A percentile compares a stretch with the other conserved stretches of the same genome.
Conservation (phyloP, 768 basidiomycete species). For the Suillus subalutaceus region DNA sequence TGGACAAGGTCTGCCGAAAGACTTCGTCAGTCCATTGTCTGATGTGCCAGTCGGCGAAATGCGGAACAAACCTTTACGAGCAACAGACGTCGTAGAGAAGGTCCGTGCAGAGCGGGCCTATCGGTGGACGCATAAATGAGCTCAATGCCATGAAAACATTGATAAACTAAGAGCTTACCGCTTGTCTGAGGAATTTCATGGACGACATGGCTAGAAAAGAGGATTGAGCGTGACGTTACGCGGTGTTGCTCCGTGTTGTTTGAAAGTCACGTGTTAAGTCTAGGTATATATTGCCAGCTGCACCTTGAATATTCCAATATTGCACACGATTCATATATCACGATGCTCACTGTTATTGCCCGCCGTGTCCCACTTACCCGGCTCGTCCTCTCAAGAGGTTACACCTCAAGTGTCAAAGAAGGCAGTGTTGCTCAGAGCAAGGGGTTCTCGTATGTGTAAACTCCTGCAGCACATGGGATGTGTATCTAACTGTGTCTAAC, state of each 20-base stretch:
- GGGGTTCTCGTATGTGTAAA: conserved; percentile 57
- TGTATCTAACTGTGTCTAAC: conserved; percentile 24
- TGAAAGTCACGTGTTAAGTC: conserved; percentile 24
- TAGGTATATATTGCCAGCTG: neutral
- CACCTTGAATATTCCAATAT: neutral
- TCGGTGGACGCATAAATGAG: conserved; percentile 14
- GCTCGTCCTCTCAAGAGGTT: conserved; percentile 33
- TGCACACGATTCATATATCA: conserved; percentile 12
- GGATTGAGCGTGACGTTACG: conserved; percentile 52
- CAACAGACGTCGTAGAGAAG: conserved; percentile 61
- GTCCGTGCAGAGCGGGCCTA: conserved; percentile 60
- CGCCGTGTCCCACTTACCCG: conserved; percentile 47
- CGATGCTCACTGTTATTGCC: conserved; percentile 27
- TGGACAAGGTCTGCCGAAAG: conserved; percentile 76
- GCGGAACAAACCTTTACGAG: conserved; percentile 61
- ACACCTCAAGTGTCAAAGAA: conserved; percentile 46
- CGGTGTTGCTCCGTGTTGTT: conserved; percentile 27
- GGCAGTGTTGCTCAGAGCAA: conserved; percentile 64
- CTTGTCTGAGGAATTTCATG: conserved; percentile 58
- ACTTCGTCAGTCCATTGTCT: conserved; percentile 10
- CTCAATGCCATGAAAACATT: conserved; percentile 7
- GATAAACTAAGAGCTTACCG: conserved; percentile 27
- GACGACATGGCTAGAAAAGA: conserved; percentile 63
- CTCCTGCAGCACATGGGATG: neutral
- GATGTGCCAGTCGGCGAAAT: conserved; percentile 24